Evolutionary conservation across 2,329 filamentous ascomycete genomes (phyloP).

Genomic region (Monilinia fructicola): DNA sequence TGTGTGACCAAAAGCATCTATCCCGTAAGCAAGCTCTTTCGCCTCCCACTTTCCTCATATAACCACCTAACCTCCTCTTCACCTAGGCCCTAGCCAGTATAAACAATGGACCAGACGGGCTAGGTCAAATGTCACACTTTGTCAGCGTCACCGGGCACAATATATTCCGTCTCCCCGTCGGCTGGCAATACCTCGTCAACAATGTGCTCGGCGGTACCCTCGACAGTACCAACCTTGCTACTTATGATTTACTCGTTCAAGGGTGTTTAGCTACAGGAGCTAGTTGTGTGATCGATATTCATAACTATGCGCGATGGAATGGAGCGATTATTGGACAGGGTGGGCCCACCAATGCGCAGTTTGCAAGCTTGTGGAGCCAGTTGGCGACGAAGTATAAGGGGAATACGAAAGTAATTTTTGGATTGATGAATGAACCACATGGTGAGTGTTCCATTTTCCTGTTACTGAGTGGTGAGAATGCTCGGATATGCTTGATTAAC

Average conservation of each 20-base stretch:
- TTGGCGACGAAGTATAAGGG: slow-evolving; percentile 58
- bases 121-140: slow-evolving; percentile 35
- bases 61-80: background rate
- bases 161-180: slow-evolving; percentile 52
- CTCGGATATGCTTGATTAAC: background rate
- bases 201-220: slow-evolving; percentile 52
- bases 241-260: slow-evolving; percentile 57
- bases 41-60: background rate
- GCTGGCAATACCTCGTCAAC: slow-evolving; percentile 61
- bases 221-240: slow-evolving; percentile 48
- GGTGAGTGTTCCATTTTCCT: background rate
- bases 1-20: slow-evolving; percentile 40
- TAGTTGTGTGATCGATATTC: slow-evolving; percentile 59
- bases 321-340: slow-evolving; percentile 64
- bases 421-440: slow-evolving; percentile 70
- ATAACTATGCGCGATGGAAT: slow-evolving; percentile 62
- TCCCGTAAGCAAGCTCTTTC: slow-evolving; percentile 26
- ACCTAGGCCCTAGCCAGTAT: slow-evolving; percentile 37
- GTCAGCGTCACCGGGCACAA: slow-evolving; percentile 50
- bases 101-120: slow-evolving; percentile 40
- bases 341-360: slow-evolving; percentile 58
- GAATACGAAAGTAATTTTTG: slow-evolving; percentile 58
- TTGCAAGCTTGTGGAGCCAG: slow-evolving; percentile 56
- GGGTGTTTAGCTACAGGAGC: slow-evolving; percentile 57
- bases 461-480: slow-evolving; percentile 19